phyloP scores from a whole-genome alignment of 805 yeast genomes.

The Limtongia smithiae region DNA sequence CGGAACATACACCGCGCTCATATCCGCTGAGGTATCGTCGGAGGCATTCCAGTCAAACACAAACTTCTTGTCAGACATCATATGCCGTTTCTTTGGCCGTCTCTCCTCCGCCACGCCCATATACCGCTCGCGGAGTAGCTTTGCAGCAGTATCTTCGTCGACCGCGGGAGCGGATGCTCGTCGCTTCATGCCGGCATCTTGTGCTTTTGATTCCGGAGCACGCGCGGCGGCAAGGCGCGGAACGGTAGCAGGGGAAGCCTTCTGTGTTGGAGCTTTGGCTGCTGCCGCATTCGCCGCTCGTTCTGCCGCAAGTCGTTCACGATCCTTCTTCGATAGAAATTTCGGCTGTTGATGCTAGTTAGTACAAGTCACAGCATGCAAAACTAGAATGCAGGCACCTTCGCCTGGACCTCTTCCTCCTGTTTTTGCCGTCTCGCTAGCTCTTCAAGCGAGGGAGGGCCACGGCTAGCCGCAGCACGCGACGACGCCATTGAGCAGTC shows the following conservation, averaged over 20 bases:
- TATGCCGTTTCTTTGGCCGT: slow-evolving; percentile 19
- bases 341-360: slow-evolving; percentile 34
- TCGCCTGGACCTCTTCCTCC: slow-evolving; percentile 22
- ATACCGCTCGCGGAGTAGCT: slow-evolving; percentile 22
- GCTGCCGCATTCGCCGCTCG: background rate
- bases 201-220: background rate
- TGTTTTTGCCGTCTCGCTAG: slow-evolving; percentile 29
- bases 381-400: slow-evolving; percentile 7
- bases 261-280: too few species aligned
- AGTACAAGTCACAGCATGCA: background rate
- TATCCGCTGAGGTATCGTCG: slow-evolving; percentile 59
- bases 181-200: background rate
- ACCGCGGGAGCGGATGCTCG: background rate
- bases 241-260: too few species aligned
- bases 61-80: slow-evolving; percentile 42
- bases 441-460: slow-evolving; percentile 37
- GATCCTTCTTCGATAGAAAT: slow-evolving; percentile 48
- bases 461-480: slow-evolving; percentile 10
- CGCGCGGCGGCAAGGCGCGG: too few species aligned
- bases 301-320: slow-evolving; percentile 39
- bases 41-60: slow-evolving; percentile 64
- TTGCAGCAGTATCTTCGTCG: slow-evolving; percentile 10
- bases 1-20: slow-evolving; percentile 42
- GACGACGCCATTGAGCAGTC: too few species aligned
- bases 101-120: slow-evolving; percentile 20